Percentiles rank a stretch among this genome's conserved stretches.
phyloP scores from a whole-genome alignment of 306 rosid species.

The Casuarina glauca region DNA sequence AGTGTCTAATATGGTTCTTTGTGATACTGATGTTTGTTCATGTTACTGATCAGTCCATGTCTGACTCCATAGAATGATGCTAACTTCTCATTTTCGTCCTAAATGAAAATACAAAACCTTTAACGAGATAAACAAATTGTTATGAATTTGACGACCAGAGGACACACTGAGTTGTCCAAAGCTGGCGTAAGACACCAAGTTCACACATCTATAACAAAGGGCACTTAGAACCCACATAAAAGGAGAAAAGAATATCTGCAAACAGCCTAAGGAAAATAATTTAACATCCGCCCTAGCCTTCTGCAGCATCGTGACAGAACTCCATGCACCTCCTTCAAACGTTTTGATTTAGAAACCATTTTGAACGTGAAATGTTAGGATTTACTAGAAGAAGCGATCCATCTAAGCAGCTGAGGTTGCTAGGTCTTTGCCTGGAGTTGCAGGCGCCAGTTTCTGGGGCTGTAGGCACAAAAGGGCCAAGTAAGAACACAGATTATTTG shows the following conservation, averaged over 20 bases:
- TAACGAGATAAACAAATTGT: too few species aligned
- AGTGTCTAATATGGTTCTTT: too few species aligned
- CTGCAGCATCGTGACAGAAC: conserved; percentile 1
- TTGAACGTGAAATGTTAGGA: not conserved
- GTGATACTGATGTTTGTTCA: too few species aligned
- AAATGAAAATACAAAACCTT: too few species aligned
- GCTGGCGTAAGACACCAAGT: too few species aligned
- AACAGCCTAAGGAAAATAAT: not conserved
- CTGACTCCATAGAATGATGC: too few species aligned
- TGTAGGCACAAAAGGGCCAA: conserved; percentile 32
- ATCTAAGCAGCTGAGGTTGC: conserved; percentile 38
- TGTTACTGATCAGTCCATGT: too few species aligned
- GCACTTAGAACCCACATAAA: not conserved
- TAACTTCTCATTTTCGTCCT: too few species aligned
- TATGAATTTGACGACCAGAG: too few species aligned
- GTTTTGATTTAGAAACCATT: not conserved
- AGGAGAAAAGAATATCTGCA: not conserved
- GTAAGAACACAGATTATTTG: not conserved
- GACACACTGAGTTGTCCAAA: too few species aligned
- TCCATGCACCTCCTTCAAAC: not conserved
- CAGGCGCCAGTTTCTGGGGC: conserved; percentile 56
- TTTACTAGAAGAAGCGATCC: not conserved
- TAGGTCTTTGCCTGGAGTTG: conserved; percentile 44
- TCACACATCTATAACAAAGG: not conserved
- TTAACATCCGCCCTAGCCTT: not conserved